These are phyloP conservation scores for Pulveroboletus sp. DNA, from an alignment of 768 basidiomycete genomes.

Conservation along the genomic window DNA sequence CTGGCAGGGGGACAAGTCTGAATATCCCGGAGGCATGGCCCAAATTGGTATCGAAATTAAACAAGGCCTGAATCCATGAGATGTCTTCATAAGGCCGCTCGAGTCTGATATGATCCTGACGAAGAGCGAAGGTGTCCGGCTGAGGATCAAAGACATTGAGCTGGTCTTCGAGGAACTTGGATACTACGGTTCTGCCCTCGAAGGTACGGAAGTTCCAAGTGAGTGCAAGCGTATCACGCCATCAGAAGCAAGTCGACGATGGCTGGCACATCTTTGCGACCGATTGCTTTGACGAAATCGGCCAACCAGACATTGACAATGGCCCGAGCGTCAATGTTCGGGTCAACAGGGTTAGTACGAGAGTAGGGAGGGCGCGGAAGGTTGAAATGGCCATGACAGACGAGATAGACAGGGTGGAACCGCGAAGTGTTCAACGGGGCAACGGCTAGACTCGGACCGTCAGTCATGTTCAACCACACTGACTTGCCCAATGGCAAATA, in stretches of 20 bases:
- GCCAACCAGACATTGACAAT: constrained; percentile 41
- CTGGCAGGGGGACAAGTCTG: constrained; percentile 42
- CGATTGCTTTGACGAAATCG: constrained; percentile 34
- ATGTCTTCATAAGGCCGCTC: constrained; percentile 34
- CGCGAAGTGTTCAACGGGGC: neutral
- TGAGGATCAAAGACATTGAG: constrained; percentile 28
- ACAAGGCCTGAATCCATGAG: constrained; percentile 41
- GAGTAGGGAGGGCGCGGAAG: constrained; percentile 20
- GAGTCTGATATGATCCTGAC: constrained; percentile 16
- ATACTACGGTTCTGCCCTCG: constrained; percentile 39
- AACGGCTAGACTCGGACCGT: too few species aligned
- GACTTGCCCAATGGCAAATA: too few species aligned
- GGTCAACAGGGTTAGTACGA: constrained; percentile 22
- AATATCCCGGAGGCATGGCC: constrained; percentile 42
- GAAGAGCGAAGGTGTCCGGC: constrained; percentile 22
- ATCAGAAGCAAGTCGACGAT: constrained; percentile 41
- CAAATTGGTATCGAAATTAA: constrained; percentile 43
- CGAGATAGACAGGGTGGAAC: neutral
- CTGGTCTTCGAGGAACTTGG: constrained; percentile 44
- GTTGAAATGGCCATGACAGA: constrained; percentile 6
- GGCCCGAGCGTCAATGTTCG: constrained; percentile 33
- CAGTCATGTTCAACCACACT: neutral
- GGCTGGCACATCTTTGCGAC: constrained; percentile 32
- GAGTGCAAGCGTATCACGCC: constrained; percentile 59
- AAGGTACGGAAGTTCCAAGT: constrained; percentile 65